Evolutionary conservation across 2,329 filamentous ascomycete species (phyloP), one percentile per base, ranked within the genome.

Genomic region (Tricladium varicosporioides): DNA sequence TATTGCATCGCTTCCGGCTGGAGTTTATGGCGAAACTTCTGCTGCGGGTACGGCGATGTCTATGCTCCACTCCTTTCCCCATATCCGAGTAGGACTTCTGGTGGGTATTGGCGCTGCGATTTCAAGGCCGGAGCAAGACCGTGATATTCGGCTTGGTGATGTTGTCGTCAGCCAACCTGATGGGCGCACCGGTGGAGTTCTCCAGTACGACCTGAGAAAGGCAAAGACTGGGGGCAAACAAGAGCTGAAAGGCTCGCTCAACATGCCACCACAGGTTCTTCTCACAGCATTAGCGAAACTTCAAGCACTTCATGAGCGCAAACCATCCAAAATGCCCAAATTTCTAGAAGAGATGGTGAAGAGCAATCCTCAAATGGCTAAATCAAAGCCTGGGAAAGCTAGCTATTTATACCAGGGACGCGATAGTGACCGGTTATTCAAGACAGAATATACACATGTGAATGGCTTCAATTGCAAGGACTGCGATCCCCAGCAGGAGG

Each of bases 21-120:
- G 72, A 16, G 59, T 60, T 16, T 69, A 69, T 43, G 74, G 74
- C 11, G 67, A 74, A 15, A 53, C 58, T 4, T 65, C 71, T 36
- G 71, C 72, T 14, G 62, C 71, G 8, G 55, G 33, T 2, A 65
- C 74, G 2, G 69, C 69, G 19, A 65, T 53, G 51, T 60, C 69
- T 46, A 71, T 70, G 67, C 36, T 68, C 16, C 48, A 63, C 13
- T 67, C 59, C 14, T 57, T 76, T 59, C 43, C 67, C 36, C 10
- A 40, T 1, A 55, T 69, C n/a, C 65, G 59, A 55, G 43, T 48
- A 51, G 65, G 33, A 42, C 51, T 52, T 50, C 53, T 54, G 45
- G 44, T 54, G 33, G 65, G 65, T 11, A 62, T 67, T 43, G 53
- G 44, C 16, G 64, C 62, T 43, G 62, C 63, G 10, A 54, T 65